Conservation (phyloP, 495 filamentous ascomycete species). For the Talaromyces proteolyticus region DNA sequence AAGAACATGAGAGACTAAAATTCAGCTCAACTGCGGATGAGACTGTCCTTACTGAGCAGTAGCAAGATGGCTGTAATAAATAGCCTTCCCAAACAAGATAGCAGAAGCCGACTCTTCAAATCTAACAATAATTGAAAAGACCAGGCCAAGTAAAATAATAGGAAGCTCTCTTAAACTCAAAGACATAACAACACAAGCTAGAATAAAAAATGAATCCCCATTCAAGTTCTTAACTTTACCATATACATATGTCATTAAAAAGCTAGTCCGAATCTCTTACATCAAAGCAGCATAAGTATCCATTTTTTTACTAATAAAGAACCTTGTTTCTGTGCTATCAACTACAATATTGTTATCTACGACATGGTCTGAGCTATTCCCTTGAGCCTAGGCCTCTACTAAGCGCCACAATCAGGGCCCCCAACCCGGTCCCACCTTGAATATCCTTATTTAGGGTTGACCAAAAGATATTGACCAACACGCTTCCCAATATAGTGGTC, state of each 20-base stretch:
- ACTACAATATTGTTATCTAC: too few relatives aligned
- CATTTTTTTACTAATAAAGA: neutral
- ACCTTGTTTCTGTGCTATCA: neutral
- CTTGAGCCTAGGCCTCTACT: neutral
- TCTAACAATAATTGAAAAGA: conserved; percentile 66
- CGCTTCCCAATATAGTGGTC: too few relatives aligned
- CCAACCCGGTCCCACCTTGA: too few relatives aligned
- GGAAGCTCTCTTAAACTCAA: conserved; percentile 12
- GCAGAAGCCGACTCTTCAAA: conserved; percentile 66
- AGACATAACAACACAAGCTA: neutral
- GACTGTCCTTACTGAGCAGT: conserved; percentile 12
- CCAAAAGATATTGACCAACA: too few relatives aligned
- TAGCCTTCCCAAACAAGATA: conserved; percentile 76
- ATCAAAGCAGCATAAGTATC: neutral
- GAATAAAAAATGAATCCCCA: neutral
- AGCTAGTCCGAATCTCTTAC: neutral
- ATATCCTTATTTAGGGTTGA: too few relatives aligned
- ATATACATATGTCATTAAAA: neutral
- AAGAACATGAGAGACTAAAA: conserved; percentile 20
- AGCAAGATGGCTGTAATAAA: conserved; percentile 50
- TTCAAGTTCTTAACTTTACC: neutral
- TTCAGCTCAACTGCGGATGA: conserved; percentile 7
- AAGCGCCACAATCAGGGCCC: too few relatives aligned
- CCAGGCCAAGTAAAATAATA: conserved; percentile 63
- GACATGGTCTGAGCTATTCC: neutral